phyloP scores from a whole-genome alignment of 768 basidiomycete species.

The Suillus weaverae region DNA sequence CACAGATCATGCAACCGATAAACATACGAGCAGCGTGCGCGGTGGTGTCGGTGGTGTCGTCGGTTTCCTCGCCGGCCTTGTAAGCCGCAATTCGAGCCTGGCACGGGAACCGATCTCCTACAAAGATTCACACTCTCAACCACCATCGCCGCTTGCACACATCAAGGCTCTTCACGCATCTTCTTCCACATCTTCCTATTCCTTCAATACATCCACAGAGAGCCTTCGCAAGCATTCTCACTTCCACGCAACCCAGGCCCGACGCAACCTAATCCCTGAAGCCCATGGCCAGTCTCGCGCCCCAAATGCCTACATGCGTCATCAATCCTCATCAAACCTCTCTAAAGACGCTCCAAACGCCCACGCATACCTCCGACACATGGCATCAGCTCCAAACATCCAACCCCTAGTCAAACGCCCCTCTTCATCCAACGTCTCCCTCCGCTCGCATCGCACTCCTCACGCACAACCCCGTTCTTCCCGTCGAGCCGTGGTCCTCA shows the following conservation, averaged over 20 bases:
- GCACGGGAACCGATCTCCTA: conserved; percentile 18
- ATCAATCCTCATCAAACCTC: conserved; percentile 27
- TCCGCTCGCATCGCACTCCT: conserved; percentile 39
- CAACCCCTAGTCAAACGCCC: conserved; percentile 35
- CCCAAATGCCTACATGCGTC: conserved; percentile 12
- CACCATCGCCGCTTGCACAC: conserved; percentile 27
- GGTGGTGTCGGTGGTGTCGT: conserved; percentile 55
- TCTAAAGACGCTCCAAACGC: conserved; percentile 45
- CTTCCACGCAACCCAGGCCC: conserved; percentile 1
- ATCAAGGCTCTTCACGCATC: conserved; percentile 13
- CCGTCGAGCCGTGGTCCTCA: conserved; percentile 31
- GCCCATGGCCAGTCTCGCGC: background rate
- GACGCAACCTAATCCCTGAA: background rate
- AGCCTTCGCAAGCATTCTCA: conserved; percentile 16
- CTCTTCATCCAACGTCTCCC: conserved; percentile 29
- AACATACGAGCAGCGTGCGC: conserved; percentile 39
- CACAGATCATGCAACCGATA: conserved; percentile 21
- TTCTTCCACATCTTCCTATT: conserved; percentile 16
- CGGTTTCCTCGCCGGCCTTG: conserved; percentile 63
- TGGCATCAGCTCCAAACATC: conserved; percentile 60
- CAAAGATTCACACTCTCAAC: conserved; percentile 19
- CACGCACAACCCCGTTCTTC: conserved; percentile 23
- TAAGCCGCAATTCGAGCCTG: conserved; percentile 33
- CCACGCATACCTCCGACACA: conserved; percentile 70
- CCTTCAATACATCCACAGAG: conserved; percentile 21